Evolutionary conservation across 108 stramenopile genomes (phyloP), one percentile per base, ranked within the genome.

Genomic region (Fragilaria crotonensis): DNA sequence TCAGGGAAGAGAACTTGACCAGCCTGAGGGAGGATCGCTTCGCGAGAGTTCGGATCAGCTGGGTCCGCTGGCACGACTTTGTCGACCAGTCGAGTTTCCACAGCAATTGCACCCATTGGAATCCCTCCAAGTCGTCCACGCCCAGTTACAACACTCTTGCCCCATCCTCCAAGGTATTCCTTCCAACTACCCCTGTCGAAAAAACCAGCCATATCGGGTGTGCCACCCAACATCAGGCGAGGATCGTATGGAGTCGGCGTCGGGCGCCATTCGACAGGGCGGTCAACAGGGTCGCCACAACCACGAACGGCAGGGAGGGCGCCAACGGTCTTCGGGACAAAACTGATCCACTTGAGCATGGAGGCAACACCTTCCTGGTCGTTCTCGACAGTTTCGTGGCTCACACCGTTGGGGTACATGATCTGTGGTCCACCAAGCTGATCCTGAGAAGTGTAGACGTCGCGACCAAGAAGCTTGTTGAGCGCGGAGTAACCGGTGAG

Each of bases 341-440:
- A 96, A 62, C 90, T 90, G 58, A 98, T 67, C 97, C 97, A 98
- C 54, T 89, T 76, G 54, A 98, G 68, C 51, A 96, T 85, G 31
- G 79, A 70, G 22, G 77, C 78, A 61, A 95, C 83, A 56, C 95
- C 96, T 49, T 93, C 81, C 65, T 96, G 90, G 67, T 98, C 96
- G 63, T 97, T 83, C 2, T 89, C 78, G 7, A 96, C 97, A 62
- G 87, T 75, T 48, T 93, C 78, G 60, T 98, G 97, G 19, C 93
- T 66, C 36, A 95, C 90, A 65, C 97, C 97, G 63, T 98, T 98
- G 52, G 97, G 97, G 72, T 67, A 67, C 97, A 98, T 98, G 68
- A 98, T 85, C 72, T 97, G 95, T 18, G 96, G 97, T 50, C 97
- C 97, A 53, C 97, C 97, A 52, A 98, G 94, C 72, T 97, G 97